A percentile compares a stretch with the other conserved stretches of the same genome.
phyloP scores from a whole-genome alignment of 306 rosid genomes.

The Cucurbita argyrosperma region DNA sequence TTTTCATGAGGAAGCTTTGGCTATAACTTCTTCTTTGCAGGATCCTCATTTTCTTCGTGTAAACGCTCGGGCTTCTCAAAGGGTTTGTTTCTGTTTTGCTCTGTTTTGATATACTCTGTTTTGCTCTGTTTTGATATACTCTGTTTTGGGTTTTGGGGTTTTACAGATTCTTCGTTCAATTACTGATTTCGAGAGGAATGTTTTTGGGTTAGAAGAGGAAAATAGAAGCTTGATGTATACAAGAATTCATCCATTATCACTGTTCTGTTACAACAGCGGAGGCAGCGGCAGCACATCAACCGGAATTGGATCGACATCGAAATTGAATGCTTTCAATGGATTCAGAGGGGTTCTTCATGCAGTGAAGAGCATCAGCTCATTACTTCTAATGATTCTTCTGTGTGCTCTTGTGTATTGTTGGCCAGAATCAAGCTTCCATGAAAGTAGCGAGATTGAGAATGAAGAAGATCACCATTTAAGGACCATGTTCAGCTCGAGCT shows the following conservation, averaged over 20 bases:
- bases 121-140: neutral
- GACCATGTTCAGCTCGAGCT: slow-evolving; percentile 34
- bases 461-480: slow-evolving; percentile 10
- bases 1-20: slow-evolving; percentile 20
- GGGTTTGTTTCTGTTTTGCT: slow-evolving; percentile 24
- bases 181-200: slow-evolving; percentile 51
- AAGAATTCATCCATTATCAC: slow-evolving; percentile 45
- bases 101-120: neutral
- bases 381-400: slow-evolving; percentile 51
- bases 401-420: slow-evolving; percentile 45
- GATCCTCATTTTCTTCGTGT: slow-evolving; percentile 36
- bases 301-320: slow-evolving; percentile 23
- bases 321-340: slow-evolving; percentile 61
- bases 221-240: slow-evolving; percentile 51
- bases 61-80: slow-evolving; percentile 35
- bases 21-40: slow-evolving; percentile 30
- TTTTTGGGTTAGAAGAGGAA: slow-evolving; percentile 55
- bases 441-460: neutral
- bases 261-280: slow-evolving; percentile 13
- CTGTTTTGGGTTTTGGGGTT: neutral
- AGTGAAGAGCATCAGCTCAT: slow-evolving; percentile 53
- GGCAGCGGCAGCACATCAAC: slow-evolving; percentile 7
- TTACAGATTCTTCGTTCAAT: slow-evolving; percentile 42
- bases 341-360: slow-evolving; percentile 69
- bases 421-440: slow-evolving; percentile 44